Conservation (phyloP, 352 stramenopile genomes). For the Phytopythium ostracodes region DNA sequence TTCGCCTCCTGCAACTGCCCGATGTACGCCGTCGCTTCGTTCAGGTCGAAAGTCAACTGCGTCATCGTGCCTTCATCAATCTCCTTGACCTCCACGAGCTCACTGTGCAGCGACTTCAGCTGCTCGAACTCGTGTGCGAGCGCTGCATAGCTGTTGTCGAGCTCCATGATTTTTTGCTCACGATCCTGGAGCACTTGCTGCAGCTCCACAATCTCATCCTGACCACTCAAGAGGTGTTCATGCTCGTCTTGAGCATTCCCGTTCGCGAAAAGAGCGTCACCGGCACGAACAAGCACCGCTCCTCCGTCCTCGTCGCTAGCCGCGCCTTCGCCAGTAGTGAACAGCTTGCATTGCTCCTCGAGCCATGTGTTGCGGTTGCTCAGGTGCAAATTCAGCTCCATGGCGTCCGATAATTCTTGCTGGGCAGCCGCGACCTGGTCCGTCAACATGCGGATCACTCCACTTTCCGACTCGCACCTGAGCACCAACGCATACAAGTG, state of each 20-base stretch:
- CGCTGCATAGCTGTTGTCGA: constrained; percentile 38
- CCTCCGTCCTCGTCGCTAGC: constrained; percentile 30
- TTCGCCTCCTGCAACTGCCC: constrained; percentile 14
- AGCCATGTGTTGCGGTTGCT: constrained; percentile 78
- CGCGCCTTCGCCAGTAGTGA: constrained; percentile 25
- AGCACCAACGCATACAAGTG: not conserved
- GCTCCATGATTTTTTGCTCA: constrained; percentile 25
- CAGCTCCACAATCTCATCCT: constrained; percentile 40
- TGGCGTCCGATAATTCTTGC: constrained; percentile 72
- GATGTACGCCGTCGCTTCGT: constrained; percentile 5
- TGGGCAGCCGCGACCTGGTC: constrained; percentile 70
- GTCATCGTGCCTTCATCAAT: constrained; percentile 17
- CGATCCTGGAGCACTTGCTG: constrained; percentile 25
- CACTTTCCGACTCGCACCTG: constrained; percentile 37
- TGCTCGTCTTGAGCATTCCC: constrained; percentile 13
- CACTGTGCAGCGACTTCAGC: constrained; percentile 22
- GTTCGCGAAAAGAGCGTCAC: constrained; percentile 6
- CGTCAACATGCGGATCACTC: constrained; percentile 55
- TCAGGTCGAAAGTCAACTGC: constrained; percentile 13
- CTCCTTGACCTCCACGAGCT: constrained; percentile 24
- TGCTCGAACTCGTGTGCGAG: constrained; percentile 37
- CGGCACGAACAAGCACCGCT: constrained; percentile 9
- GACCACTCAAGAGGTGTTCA: constrained; percentile 22
- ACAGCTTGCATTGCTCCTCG: constrained; percentile 61
- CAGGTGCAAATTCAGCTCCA: constrained; percentile 79